Conservation (phyloP, 2,329 filamentous ascomycete genomes). For the Cercospora sp. region DNA sequence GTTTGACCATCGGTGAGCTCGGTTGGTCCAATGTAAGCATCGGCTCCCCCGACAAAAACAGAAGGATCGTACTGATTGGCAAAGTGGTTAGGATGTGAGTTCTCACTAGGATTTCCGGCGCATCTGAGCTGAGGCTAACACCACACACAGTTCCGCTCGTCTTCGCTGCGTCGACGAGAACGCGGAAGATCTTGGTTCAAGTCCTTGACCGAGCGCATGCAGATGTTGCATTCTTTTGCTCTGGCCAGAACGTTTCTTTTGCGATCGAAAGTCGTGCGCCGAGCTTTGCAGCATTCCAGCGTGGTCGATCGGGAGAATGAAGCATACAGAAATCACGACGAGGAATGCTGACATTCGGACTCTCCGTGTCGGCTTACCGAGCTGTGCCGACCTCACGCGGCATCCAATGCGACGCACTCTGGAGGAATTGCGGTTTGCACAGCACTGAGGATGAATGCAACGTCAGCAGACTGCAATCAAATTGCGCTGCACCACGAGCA, state of each 20-base stretch:
- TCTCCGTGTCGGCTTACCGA: slow-evolving; percentile 12
- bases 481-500: neutral
- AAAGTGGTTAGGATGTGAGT: slow-evolving; percentile 10
- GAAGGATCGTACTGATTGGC: neutral
- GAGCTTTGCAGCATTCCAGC: neutral
- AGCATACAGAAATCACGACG: neutral
- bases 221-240: slow-evolving; percentile 4
- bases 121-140: neutral
- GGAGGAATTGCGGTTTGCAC: neutral
- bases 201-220: neutral
- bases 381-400: slow-evolving; percentile 9
- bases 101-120: neutral
- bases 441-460: neutral
- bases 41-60: neutral
- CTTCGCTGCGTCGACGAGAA: neutral
- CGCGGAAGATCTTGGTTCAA: slow-evolving; percentile 1
- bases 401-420: too few relatives aligned
- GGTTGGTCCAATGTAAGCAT: slow-evolving; percentile 10
- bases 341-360: slow-evolving; percentile 10
- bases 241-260: neutral
- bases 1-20: neutral
- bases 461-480: neutral
- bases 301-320: neutral
- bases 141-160: slow-evolving; percentile 1
- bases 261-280: neutral